Evolutionary conservation across 2,329 filamentous ascomycete genomes (phyloP), one percentile per base, ranked within the genome.

Genomic region (Claviceps cyperi): DNA sequence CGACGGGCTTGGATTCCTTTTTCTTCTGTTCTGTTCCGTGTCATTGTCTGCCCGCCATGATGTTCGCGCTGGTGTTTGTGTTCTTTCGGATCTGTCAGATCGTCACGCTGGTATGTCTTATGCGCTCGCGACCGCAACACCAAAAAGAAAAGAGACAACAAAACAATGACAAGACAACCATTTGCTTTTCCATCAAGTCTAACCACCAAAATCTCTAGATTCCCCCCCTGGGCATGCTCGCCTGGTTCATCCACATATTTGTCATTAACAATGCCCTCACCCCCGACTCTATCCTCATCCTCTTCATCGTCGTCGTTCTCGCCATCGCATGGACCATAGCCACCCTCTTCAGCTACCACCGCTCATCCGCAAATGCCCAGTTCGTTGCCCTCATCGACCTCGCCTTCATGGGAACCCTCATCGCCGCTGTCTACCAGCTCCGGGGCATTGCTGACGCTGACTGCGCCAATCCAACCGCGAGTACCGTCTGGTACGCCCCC

Each of bases 331-430:
- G 81, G 81, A 68, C 76, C 54, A 65, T 83, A 66, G 75, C 74
- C 62, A 84, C 80, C 7, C 71, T 84, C 54, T 81, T 84, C 72
- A 73, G 69, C 63, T 84, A 83, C 71, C 77, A 80, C 69, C 78
- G 79, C 52, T 76, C 76, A 32, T 73, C 70, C 45, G 63, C 69
- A 57, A 81, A 83, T 66, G 74, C 78, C n/a, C 67, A 68, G 54
- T 81, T 82, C 64, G 75, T 84, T 53, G 68, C 72, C 49, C 56
- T 82, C 53, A 57, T 83, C 63, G 80, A 84, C 64, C 65, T 82
- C 13, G 67, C 65, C 59, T 80, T 84, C 60, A 69, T 82, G 52
- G 80, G 78, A 55, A 77, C 78, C 51, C 72, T 84, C 58, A 82
- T 84, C 59, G 80, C 76, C 39, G 76, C 64, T 56, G 77, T 81